These are phyloP conservation scores for Ceratocystis albifundus DNA, from an alignment of 2,329 filamentous ascomycete species.

Conservation along the genomic window DNA sequence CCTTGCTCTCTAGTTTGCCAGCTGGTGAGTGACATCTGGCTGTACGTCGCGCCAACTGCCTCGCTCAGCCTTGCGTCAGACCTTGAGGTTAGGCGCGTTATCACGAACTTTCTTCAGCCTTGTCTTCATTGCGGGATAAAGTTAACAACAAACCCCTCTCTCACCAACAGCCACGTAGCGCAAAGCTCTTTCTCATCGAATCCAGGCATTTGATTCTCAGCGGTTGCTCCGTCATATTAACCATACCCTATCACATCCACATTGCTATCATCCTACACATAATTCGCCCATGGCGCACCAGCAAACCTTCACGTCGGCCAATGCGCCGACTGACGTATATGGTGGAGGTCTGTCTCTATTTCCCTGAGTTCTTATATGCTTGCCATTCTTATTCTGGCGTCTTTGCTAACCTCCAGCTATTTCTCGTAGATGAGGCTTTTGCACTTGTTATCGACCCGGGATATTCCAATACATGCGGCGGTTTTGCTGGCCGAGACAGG, in stretches of 20 bases:
- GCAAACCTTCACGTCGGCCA: conserved; percentile 23
- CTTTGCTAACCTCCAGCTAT: conserved; percentile 11
- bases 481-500: conserved; percentile 94
- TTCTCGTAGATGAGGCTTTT: conserved; percentile 76
- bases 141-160: conserved; percentile 2
- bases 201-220: neutral
- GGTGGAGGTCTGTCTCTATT: conserved; percentile 42
- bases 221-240: neutral
- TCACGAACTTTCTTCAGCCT: conserved; percentile 12
- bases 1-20: neutral
- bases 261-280: conserved; percentile 1
- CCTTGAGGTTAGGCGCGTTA: neutral
- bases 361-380: conserved; percentile 9
- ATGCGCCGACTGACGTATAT: conserved; percentile 47
- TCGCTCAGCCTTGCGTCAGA: no score
- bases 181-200: neutral
- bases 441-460: conserved; percentile 94
- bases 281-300: conserved; percentile 42
- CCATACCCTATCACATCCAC: neutral
- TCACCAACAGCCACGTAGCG: neutral
- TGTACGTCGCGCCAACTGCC: no score
- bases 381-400: neutral
- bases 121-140: neutral
- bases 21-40: neutral
- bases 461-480: conserved; percentile 80